Evolutionary conservation across 208 protist genomes (phyloP).

Genomic region (Trichomonas vaginalis): DNA sequence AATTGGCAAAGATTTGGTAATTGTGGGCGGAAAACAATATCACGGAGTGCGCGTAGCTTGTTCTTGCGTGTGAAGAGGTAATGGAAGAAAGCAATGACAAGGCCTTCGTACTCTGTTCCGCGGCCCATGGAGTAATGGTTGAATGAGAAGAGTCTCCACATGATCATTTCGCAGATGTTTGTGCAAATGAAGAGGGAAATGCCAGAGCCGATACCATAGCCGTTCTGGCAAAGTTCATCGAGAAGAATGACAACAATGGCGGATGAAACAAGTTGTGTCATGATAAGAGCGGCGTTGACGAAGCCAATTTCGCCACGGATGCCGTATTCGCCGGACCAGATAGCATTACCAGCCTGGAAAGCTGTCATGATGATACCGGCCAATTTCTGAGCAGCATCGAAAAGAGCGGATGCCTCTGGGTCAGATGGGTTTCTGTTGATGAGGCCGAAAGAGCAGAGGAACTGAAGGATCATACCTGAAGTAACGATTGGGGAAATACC

Average conservation of each 20-base stretch:
- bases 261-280: slow-evolving; percentile 86
- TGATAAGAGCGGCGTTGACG: slow-evolving; percentile 77
- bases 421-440: slow-evolving; percentile 79
- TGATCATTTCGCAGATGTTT: slow-evolving; percentile 98
- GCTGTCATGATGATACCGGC: slow-evolving; percentile 87
- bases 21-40: slow-evolving; percentile 96
- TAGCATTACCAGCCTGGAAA: slow-evolving; percentile 82
- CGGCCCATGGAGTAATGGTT: slow-evolving; percentile 89
- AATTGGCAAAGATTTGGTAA: slow-evolving; percentile 98
- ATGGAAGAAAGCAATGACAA: slow-evolving; percentile 96
- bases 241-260: slow-evolving; percentile 86
- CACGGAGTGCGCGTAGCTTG: slow-evolving; percentile 75
- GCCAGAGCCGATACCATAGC: slow-evolving; percentile 94
- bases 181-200: slow-evolving; percentile 99
- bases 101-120: slow-evolving; percentile 91
- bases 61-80: slow-evolving; percentile 54
- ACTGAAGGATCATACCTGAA: slow-evolving; percentile 88
- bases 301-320: slow-evolving; percentile 74
- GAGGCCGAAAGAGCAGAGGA: slow-evolving; percentile 76
- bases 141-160: slow-evolving; percentile 96
- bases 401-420: slow-evolving; percentile 78
- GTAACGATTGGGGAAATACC: slow-evolving; percentile 90
- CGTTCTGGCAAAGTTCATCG: slow-evolving; percentile 89
- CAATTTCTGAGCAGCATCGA: slow-evolving; percentile 86
- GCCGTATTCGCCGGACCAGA: slow-evolving; percentile 97